phyloP scores from a whole-genome alignment of 768 basidiomycete species.

The Peribolospora baueri region DNA sequence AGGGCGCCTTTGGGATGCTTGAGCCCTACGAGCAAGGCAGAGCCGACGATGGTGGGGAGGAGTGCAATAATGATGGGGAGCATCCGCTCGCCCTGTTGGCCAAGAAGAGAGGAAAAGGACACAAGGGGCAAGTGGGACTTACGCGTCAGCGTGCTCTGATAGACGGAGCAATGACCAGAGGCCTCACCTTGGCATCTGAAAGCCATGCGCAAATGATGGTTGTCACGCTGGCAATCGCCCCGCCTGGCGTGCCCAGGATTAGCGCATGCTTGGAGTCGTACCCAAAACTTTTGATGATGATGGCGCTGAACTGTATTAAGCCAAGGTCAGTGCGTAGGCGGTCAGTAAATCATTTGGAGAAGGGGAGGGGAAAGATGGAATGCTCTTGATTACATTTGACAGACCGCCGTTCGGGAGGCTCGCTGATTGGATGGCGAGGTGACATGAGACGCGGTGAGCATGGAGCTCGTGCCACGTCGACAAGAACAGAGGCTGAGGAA shows the following conservation, averaged over 20 bases:
- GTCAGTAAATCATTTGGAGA: conserved; percentile 2
- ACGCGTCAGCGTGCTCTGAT: no score
- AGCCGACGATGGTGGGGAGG: conserved; percentile 34
- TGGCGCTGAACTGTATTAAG: conserved; percentile 10
- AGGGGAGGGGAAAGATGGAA: background rate
- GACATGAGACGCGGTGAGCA: no score
- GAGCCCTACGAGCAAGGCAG: conserved; percentile 33
- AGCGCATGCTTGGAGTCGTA: conserved; percentile 35
- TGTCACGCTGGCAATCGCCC: conserved; percentile 28
- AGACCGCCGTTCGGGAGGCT: no score
- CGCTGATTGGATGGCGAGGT: no score
- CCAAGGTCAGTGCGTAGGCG: background rate
- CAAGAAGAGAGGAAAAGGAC: background rate
- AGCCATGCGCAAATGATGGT: conserved; percentile 37
- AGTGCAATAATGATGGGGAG: conserved; percentile 34
- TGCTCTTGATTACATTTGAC: no score
- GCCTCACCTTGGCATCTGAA: conserved; percentile 34
- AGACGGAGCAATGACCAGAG: no score
- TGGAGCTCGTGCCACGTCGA: background rate
- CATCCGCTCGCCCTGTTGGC: conserved; percentile 32
- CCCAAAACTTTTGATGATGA: conserved; percentile 8
- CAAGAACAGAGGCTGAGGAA: no score
- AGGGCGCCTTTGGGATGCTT: conserved; percentile 31
- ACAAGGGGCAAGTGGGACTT: no score
- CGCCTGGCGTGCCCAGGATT: conserved; percentile 35